phyloP scores from a whole-genome alignment of 2,329 filamentous ascomycete species.

The Stemphylium lycopersici region DNA sequence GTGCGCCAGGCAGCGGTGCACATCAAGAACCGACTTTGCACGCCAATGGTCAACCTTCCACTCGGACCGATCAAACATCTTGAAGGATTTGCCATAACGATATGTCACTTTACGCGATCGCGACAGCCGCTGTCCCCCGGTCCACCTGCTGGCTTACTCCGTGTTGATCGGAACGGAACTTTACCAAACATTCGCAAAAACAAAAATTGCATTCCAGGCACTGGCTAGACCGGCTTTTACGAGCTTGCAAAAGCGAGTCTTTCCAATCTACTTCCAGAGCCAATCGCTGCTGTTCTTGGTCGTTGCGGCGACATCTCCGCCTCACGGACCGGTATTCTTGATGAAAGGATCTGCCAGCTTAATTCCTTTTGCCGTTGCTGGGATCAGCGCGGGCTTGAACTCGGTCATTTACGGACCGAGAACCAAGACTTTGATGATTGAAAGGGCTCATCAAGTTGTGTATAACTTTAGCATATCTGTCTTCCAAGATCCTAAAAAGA shows the following conservation, averaged over 20 bases:
- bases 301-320: conserved; percentile 44
- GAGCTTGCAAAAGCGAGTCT: conserved; percentile 48
- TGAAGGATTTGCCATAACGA: not conserved
- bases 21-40: not conserved
- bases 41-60: not conserved
- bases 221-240: conserved; percentile 50
- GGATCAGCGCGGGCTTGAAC: conserved; percentile 45
- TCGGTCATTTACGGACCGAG: conserved; percentile 46
- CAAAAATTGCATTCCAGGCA: conserved; percentile 47
- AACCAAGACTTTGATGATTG: conserved; percentile 43
- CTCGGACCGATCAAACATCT: not conserved
- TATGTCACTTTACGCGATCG: not conserved
- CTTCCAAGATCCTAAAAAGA: too few species aligned
- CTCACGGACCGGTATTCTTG: conserved; percentile 39
- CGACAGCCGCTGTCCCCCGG: conserved; percentile 25
- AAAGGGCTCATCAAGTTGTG: conserved; percentile 41
- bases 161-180: conserved; percentile 50
- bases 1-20: conserved; percentile 9
- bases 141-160: conserved; percentile 50
- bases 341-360: conserved; percentile 24
- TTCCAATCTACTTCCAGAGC: conserved; percentile 49
- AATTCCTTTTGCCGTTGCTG: conserved; percentile 39
- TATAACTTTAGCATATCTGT: not conserved
- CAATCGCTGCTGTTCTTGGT: conserved; percentile 47
- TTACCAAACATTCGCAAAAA: conserved; percentile 51